Evolutionary conservation across 2,329 filamentous ascomycete genomes (phyloP), one percentile per base, ranked within the genome.

Genomic region (Neonectria magnoliae): DNA sequence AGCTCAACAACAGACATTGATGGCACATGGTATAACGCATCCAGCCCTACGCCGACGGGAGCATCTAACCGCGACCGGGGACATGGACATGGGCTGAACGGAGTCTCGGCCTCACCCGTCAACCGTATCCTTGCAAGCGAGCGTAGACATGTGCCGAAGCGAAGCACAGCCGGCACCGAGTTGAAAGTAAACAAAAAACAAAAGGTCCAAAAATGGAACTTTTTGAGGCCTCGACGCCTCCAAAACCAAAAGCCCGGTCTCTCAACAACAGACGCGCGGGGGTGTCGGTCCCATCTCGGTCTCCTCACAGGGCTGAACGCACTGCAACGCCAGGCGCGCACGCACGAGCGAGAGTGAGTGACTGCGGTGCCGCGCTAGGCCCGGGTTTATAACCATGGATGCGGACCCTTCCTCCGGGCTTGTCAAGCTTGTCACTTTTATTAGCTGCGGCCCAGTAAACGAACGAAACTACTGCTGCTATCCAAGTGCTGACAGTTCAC

Each of bases 231-330:
- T 60, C 25, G n/a, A 16, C 55, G 54, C 48, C 31, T 44, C 55
- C 29, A 27, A 29, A 29, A 9, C 29, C 29, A 29, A 29, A 50
- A 48, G 41, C 38, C 25, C 41, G 54, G 41, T 29, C 54, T 25
- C 25, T 25, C 25, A 25, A 25, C 25, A 31, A 44, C 54, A 53
- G 60, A 48, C 25, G 25, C 25, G 5, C 25, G 25, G 25, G 53
- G 54, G 42, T 31, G 25, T 48, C 54, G 45, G 45, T 8, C 16
- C 58, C 63, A 54, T 64, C 57, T 63, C 45, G 60, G 51, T 44
- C 42, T 55, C 55, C 61, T 66, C 64, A 58, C 64, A 66, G 61
- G 64, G 64, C 61, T 64, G 64, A 66, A 64, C 57, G 62, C 57
- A 51, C 54, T 65, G 61, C 53, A 31, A 55, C 61, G 42, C 48